phyloP scores from a whole-genome alignment of 345 rosid species.

The Salix caprea region DNA sequence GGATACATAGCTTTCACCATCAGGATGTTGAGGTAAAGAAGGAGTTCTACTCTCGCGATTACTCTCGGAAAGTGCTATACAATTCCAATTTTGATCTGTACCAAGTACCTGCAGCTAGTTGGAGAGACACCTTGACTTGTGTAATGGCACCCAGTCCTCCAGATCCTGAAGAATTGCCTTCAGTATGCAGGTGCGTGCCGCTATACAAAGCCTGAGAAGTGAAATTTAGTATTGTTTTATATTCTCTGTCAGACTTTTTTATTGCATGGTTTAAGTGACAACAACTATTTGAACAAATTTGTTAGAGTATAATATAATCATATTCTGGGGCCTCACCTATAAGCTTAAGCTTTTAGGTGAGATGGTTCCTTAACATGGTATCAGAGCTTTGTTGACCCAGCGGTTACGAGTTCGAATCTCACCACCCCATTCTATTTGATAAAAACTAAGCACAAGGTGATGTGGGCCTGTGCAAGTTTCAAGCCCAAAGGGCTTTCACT shows the following conservation, averaged over 20 bases:
- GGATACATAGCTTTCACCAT: constrained; percentile 1
- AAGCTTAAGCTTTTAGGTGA: too few species aligned
- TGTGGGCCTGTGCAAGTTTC: too few species aligned
- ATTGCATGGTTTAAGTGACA: too few species aligned
- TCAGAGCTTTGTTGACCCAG: too few species aligned
- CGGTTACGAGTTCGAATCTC: too few species aligned
- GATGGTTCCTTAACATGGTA: too few species aligned
- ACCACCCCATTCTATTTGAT: too few species aligned
- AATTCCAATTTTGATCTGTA: constrained; percentile 15
- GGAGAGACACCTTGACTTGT: constrained; percentile 10
- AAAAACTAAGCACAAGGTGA: too few species aligned
- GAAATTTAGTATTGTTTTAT: background rate
- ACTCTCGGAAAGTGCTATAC: background rate
- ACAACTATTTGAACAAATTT: background rate
- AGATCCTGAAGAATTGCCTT: constrained; percentile 6
- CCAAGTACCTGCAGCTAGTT: background rate
- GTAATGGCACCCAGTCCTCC: constrained; percentile 12
- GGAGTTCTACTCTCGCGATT: background rate
- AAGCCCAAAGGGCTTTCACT: too few species aligned
- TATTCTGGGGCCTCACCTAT: too few species aligned
- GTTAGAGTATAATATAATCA: too few species aligned
- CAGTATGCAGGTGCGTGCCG: constrained; percentile 2
- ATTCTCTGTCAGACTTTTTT: background rate
- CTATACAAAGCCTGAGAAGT: background rate
- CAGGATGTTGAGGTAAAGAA: constrained; percentile 6